Evolutionary conservation across 192 early-diverging fungal species (phyloP), one percentile per base, ranked within the genome.

Genomic region (Linnemannia zychae): DNA sequence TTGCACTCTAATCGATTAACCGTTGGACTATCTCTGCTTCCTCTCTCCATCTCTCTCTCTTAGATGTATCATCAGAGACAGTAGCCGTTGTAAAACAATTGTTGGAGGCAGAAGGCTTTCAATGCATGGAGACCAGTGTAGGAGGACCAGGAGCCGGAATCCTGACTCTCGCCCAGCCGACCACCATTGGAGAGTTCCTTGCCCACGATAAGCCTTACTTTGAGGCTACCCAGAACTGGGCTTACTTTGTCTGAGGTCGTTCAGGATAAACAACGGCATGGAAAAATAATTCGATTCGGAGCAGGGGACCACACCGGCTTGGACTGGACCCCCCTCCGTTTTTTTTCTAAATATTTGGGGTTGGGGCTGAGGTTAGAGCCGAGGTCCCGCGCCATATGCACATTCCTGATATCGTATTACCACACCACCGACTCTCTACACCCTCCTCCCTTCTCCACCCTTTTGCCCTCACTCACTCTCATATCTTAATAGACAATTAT

Each of bases 61-160:
- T 84, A 90, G 89, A 90, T 83, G 79, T 81, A 18, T 31, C 71
- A 1, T 77, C 82, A 48, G 75, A 73, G 53, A 86, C 86, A 0
- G 79, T 96, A 3, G 87, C 86, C 0, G 79, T 68, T 16, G 88
- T 93, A 3, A 87, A 87, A 22, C 52, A 67, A 3, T 88, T 91
- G 70, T 84, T 98, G 17, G 81, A 79, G 40, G 78, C 72, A 17
- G 87, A 91, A 48, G 95, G 95, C 22, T 97, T 94, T 80, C 69
- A 90, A 40, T 95, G 94, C 79, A 95, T 93, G 78, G 89, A 94
- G 78, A 94, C 95, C 3, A 84, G 76, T 11, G 94, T 97, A 20
- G 97, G 94, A 36, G 93, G 95, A 18, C 71, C 84, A 20, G 95
- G 95, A 74, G 94, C 92, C 5, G 57, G 78, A 6, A 71, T 93